These are phyloP conservation scores for Colletotrichum plurivorum DNA, from an alignment of 2,329 filamentous ascomycete species.

Conservation along the genomic window DNA sequence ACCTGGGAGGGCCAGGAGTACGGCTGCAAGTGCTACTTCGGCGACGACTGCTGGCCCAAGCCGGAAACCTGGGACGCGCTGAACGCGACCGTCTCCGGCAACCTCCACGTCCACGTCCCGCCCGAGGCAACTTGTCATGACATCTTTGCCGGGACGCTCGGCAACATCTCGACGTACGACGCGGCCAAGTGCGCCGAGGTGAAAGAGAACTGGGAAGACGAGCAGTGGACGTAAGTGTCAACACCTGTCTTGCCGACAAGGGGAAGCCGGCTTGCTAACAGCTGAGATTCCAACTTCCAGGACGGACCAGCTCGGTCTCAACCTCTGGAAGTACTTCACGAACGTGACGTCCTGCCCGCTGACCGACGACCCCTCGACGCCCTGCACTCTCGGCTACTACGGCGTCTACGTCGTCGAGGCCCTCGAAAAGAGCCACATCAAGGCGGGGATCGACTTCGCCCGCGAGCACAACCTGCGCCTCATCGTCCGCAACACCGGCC, in stretches of 20 bases:
- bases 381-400: conserved; percentile 57
- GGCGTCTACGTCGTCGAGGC: conserved; percentile 50
- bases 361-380: conserved; percentile 44
- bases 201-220: too few species aligned
- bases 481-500: conserved; percentile 69
- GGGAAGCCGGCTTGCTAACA: too few species aligned
- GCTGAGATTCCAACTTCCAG: too few species aligned
- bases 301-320: too few species aligned
- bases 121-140: conserved; percentile 53
- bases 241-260: too few species aligned
- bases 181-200: too few species aligned
- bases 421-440: conserved; percentile 42
- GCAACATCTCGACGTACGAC: too few species aligned
- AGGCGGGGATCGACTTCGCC: conserved; percentile 49
- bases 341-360: conserved; percentile 43
- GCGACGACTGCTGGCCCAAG: conserved; percentile 50
- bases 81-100: conserved; percentile 54
- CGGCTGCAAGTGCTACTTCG: conserved; percentile 15
- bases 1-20: too few species aligned
- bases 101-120: conserved; percentile 49
- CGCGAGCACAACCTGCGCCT: conserved; percentile 62
- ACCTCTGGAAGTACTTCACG: too few species aligned
- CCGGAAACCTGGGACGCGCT: conserved; percentile 46
- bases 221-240: too few species aligned
- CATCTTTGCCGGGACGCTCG: not conserved